Evolutionary conservation across 2,329 filamentous ascomycete species (phyloP), one percentile per base, ranked within the genome.

Genomic region (Nemania sp.): DNA sequence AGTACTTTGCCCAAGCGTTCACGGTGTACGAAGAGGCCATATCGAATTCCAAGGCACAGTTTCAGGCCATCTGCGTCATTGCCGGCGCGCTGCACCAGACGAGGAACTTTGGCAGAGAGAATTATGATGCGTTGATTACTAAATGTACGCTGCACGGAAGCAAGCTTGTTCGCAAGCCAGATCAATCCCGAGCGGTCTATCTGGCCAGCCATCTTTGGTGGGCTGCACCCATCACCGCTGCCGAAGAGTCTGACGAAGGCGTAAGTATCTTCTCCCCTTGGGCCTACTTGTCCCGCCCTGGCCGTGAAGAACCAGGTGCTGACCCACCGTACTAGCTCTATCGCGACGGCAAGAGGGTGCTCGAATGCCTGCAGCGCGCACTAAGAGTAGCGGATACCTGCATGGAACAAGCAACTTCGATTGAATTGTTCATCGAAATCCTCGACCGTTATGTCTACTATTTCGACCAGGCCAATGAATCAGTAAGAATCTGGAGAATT

Each of bases 361-460:
- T 99, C 5, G 94, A 99, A 72, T 99, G 94, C 68, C 80, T 99
- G 42, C 94, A 99, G 73, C 88, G 94, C 51, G 94, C 94, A 9
- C 85, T 99, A 8, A 88, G 95, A 30, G 95, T 99, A 23, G 95
- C 94, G 2, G 94, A 99, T 73, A 95, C 94, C 6, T 99, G 94
- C 76, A 99, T 99, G 94, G 95, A 99, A 73, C 94, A 92, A 6
- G 91, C 91, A 6, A 91, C 97, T 3, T 97, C 91, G 2, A 94
- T 99, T 41, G 95, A 99, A 74, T 81, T 99, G 43, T 99, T 99
- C 73, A 93, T 99, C 52, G 94, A 99, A 75, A 99, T 99, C 60
- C 77, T 99, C 51, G 97, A 99, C 72, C 86, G 94, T 72, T 99
- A 99, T 70, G 92, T 97, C 48, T 99, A 99, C 73, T 99, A 97